Evolutionary conservation across 208 protist genomes (phyloP).

Genomic region (Acanthamoeba sp.): DNA sequence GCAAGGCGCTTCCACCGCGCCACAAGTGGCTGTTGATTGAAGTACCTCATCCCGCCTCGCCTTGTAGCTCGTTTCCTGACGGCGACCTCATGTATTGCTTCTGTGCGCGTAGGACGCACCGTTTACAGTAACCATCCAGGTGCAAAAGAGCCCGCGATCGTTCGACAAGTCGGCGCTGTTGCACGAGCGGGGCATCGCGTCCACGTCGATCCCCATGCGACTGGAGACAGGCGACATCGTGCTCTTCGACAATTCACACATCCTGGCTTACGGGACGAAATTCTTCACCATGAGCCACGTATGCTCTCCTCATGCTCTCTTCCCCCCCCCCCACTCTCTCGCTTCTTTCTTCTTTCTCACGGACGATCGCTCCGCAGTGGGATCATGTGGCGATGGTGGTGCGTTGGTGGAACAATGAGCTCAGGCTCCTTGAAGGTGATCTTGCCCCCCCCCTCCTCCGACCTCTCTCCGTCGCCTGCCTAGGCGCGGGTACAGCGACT

Average conservation of each 20-base stretch:
- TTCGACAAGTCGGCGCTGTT: slow-evolving; percentile 44
- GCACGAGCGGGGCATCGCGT: slow-evolving; percentile 9
- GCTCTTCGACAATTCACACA: slow-evolving; percentile 59
- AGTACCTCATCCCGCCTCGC: too few species aligned
- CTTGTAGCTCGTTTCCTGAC: too few species aligned
- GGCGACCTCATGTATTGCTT: too few species aligned
- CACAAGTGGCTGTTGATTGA: too few species aligned
- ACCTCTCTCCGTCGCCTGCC: too few species aligned
- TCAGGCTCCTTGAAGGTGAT: slow-evolving; percentile 62
- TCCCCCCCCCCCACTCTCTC: not conserved
- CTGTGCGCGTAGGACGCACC: not conserved
- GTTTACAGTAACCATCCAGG: not conserved
- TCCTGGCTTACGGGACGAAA: slow-evolving; percentile 43
- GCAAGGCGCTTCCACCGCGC: too few species aligned
- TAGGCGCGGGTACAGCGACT: too few species aligned
- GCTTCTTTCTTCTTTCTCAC: not conserved
- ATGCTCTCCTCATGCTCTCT: not conserved
- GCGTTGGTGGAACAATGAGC: slow-evolving; percentile 68
- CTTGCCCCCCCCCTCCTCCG: too few species aligned
- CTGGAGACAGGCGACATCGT: slow-evolving; percentile 66
- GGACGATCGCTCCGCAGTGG: slow-evolving; percentile 39
- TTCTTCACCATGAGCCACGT: slow-evolving; percentile 64
- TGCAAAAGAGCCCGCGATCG: not conserved
- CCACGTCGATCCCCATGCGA: slow-evolving; percentile 50
- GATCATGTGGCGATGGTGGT: slow-evolving; percentile 71